Evolutionary conservation across 75 land plant species (phyloP).

Genomic region (Selaginella moellendorffii): DNA sequence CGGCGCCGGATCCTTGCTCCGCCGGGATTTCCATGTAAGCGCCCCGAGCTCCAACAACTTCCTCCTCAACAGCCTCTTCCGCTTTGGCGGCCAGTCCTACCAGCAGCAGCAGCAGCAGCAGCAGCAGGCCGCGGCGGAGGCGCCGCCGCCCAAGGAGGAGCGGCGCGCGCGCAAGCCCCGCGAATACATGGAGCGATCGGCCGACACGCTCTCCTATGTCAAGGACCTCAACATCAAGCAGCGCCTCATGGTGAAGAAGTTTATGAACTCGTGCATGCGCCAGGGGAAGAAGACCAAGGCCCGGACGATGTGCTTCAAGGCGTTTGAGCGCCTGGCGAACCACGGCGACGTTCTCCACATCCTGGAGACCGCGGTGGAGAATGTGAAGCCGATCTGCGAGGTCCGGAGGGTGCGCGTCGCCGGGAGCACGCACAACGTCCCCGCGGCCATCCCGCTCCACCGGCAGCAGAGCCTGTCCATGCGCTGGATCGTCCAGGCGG

Average conservation of each 20-base stretch:
- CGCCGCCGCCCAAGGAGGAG: background rate
- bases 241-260: slow-evolving; percentile 5
- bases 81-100: background rate
- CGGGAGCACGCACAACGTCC: slow-evolving; percentile 14
- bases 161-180: background rate
- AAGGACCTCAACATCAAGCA: background rate
- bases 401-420: slow-evolving; percentile 10
- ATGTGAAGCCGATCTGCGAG: slow-evolving; percentile 14
- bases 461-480: slow-evolving; percentile 19
- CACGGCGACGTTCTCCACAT: background rate
- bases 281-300: slow-evolving; percentile 7
- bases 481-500: slow-evolving; percentile 16
- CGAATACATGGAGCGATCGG: background rate
- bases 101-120: background rate
- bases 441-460: slow-evolving; percentile 11
- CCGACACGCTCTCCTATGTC: background rate
- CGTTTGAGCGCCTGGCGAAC: background rate
- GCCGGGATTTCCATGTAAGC: background rate
- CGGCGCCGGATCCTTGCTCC: too few species aligned
- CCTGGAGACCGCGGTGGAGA: slow-evolving; percentile 5
- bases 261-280: slow-evolving; percentile 1
- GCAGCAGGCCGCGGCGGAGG: background rate
- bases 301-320: background rate
- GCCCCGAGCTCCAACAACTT: background rate
- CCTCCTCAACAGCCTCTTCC: background rate